Conservation (phyloP, 129 eudicot species). For the Ambrosia artemisiifolia region DNA sequence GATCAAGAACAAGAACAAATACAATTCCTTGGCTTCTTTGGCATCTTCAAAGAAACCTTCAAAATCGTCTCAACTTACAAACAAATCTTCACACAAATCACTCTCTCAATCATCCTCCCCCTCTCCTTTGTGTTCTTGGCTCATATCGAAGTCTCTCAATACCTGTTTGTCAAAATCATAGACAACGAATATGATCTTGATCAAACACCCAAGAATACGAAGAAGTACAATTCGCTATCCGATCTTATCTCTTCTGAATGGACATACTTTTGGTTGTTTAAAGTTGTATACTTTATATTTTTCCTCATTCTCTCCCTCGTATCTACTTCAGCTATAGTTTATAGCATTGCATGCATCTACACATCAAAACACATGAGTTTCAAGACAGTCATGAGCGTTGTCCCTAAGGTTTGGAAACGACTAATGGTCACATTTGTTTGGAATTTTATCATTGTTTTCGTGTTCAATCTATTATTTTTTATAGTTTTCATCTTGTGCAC, state of each 20-base stretch:
- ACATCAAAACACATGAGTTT: constrained; percentile 34
- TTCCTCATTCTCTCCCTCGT: constrained; percentile 43
- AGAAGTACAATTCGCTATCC: constrained; percentile 19
- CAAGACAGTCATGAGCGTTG: constrained; percentile 42
- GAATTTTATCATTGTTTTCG: constrained; percentile 31
- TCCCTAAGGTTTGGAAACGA: constrained; percentile 60
- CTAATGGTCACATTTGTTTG: constrained; percentile 56
- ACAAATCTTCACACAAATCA: constrained; percentile 36
- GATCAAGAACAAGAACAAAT: constrained; percentile 53
- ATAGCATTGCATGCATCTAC: constrained; percentile 45
- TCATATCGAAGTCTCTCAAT: constrained; percentile 35
- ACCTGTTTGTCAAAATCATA: constrained; percentile 33
- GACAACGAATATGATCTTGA: constrained; percentile 29
- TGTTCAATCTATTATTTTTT: constrained; percentile 24
- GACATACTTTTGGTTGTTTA: constrained; percentile 30
- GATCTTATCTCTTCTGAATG: constrained; percentile 31
- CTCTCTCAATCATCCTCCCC: constrained; percentile 46
- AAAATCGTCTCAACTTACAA: constrained; percentile 26
- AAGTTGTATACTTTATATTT: constrained; percentile 33
- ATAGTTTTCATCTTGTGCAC: constrained; percentile 15
- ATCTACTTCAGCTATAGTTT: constrained; percentile 46
- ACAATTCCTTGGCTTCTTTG: constrained; percentile 43
- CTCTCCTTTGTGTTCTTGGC: constrained; percentile 49
- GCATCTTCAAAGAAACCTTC: constrained; percentile 44
- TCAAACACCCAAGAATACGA: constrained; percentile 26